Evolutionary conservation across 495 filamentous ascomycete genomes (phyloP).

Genomic region (Podospora sp.): DNA sequence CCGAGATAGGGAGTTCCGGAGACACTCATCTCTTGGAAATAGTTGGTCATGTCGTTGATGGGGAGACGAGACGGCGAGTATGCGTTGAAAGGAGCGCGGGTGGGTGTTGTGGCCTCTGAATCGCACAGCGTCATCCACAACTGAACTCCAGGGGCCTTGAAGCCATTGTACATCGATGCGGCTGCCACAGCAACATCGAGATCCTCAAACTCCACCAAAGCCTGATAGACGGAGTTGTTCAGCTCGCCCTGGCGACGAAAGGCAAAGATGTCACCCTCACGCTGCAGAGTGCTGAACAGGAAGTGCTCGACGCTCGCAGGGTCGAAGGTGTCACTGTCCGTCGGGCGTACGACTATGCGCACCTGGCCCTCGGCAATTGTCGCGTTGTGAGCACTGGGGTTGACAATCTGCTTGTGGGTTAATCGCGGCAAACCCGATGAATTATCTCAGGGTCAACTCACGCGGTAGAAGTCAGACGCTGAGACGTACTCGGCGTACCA

Average conservation of each 20-base stretch:
- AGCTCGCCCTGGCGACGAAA: constrained; percentile 44
- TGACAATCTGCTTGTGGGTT: constrained; percentile 24
- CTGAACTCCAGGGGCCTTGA: background rate
- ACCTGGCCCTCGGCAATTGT: constrained; percentile 56
- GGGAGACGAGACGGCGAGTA: background rate
- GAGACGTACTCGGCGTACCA: constrained; percentile 56
- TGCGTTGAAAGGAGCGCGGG: background rate
- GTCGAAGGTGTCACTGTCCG: constrained; percentile 38
- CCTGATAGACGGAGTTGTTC: constrained; percentile 42
- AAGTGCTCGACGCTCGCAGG: constrained; percentile 45
- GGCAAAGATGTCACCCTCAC: constrained; percentile 58
- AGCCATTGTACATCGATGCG: constrained; percentile 6
- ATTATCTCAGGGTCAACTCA: constrained; percentile 18
- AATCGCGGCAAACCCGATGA: background rate
- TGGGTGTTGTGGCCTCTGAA: background rate
- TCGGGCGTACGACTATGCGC: constrained; percentile 33
- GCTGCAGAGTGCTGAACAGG: constrained; percentile 35
- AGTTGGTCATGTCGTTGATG: constrained; percentile 22
- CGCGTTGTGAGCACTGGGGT: constrained; percentile 30
- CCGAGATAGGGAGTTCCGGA: constrained; percentile 4
- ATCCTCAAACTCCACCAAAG: constrained; percentile 61
- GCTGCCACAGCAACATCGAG: constrained; percentile 39
- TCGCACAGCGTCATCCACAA: constrained; percentile 7
- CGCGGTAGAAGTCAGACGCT: constrained; percentile 45
- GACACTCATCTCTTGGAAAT: constrained; percentile 26